These are phyloP conservation scores for Phytophthora nicotianae DNA, from an alignment of 352 stramenopile genomes.

Conservation along the genomic window DNA sequence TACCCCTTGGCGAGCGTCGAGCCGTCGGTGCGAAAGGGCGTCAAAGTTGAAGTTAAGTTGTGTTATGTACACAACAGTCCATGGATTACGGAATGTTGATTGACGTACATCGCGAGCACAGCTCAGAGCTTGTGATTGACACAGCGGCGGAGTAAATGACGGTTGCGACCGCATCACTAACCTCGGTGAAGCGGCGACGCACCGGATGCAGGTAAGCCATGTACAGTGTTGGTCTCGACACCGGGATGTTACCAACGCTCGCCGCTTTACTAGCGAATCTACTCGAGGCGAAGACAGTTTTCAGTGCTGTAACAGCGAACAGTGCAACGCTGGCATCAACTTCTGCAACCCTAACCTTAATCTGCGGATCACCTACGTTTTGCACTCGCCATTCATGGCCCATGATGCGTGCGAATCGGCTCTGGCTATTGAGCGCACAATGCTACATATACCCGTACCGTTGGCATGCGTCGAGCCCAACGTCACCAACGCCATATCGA, in stretches of 20 bases:
- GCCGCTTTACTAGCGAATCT: constrained; percentile 13
- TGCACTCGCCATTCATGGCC: neutral
- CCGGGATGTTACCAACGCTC: constrained; percentile 1
- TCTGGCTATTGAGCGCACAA: constrained; percentile 1
- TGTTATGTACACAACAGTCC: constrained; percentile 11
- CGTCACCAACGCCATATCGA: neutral
- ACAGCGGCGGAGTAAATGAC: too few species aligned
- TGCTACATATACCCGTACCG: neutral
- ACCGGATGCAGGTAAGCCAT: neutral
- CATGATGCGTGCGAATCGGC: neutral
- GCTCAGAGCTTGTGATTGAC: neutral
- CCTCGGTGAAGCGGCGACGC: neutral
- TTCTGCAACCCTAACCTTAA: constrained; percentile 32
- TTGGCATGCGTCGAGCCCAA: neutral
- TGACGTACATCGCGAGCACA: neutral
- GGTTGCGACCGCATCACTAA: neutral
- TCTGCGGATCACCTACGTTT: constrained; percentile 2
- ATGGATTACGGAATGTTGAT: neutral
- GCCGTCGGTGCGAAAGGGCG: constrained; percentile 1
- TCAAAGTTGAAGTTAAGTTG: constrained; percentile 18
- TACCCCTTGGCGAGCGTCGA: neutral
- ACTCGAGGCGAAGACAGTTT: constrained; percentile 2
- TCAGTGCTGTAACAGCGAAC: constrained; percentile 2
- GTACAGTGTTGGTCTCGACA: too few species aligned
- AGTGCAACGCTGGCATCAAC: constrained; percentile 10